Evolutionary conservation across 768 basidiomycete genomes (phyloP), one percentile per base, ranked within the genome.

Genomic region (Auricularia sp.): DNA sequence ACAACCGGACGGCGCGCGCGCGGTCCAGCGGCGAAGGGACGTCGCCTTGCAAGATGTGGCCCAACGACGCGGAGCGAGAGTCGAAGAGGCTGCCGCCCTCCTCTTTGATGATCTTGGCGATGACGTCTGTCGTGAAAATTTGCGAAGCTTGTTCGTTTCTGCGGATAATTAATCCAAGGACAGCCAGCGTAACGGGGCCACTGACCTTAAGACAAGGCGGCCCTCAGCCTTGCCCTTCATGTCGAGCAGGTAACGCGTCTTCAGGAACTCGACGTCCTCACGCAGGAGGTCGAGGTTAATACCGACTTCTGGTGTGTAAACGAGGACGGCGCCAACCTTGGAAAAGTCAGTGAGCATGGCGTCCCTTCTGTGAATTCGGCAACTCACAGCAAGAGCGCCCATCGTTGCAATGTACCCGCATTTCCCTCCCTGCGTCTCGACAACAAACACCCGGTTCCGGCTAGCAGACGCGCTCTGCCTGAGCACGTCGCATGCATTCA

Each of bases 381-480:
- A 5, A 82, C 92, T 75, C 68, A 96, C 95, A 47, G 96, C 97
- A 70, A 99, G 78, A 6, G 93, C 97, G 62, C 97, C 97, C 82
- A 98, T 84, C 1, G 94, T 87, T 3, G 95, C 94, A 64, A 99
- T 85, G 73, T 95, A 99, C 8, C 97, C 97, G 72, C 92, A 97
- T 72, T 90, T 88, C 8, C 96, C 97, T 61, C 97, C 97, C 74
- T 98, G 97, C 0, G 95, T 98, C 77, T 99, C 96, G 18, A 99
- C 93, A 1, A 98, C 90, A 72, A 99, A 99, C 65, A 98, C 97
- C 53, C 97, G 80, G 74, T 98, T 94, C 67, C 97, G 76, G 72
- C 93, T 97, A 3, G 97, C 96, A 64, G 91, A 91, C 10, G 97
- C 97, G 71, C 93, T 95, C 80, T 99, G 97, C 78, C 95, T 97